Evolutionary conservation across 2,329 filamentous ascomycete species (phyloP).

Genomic region (Arthrocladium fulminans): DNA sequence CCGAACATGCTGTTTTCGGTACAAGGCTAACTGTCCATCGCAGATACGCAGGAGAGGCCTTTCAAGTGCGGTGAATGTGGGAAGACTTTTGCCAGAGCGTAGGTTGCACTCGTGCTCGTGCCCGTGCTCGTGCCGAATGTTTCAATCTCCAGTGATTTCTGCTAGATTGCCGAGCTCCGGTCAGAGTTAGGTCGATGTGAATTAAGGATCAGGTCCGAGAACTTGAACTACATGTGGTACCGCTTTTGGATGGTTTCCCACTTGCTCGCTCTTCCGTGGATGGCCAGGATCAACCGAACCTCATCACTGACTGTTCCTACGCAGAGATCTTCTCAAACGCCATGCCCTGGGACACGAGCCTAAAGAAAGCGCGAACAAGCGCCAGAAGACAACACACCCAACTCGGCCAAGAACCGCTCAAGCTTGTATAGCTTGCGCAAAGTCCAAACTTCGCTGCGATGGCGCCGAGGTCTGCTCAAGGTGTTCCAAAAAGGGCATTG

Average conservation of each 20-base stretch:
- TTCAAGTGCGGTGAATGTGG: slow-evolving; percentile 23
- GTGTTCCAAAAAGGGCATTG: slow-evolving; percentile 7
- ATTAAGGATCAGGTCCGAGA: too few relatives aligned
- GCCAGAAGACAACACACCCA: neutral
- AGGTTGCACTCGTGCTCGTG: too few relatives aligned
- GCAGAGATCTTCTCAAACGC: slow-evolving; percentile 14
- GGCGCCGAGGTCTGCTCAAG: slow-evolving; percentile 8
- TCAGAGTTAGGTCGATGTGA: too few relatives aligned
- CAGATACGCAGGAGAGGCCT: slow-evolving; percentile 7
- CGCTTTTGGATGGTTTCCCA: too few relatives aligned
- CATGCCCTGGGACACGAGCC: slow-evolving; percentile 8
- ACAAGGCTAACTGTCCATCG: too few relatives aligned
- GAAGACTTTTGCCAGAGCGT: slow-evolving; percentile 16
- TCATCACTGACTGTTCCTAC: neutral
- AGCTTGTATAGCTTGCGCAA: slow-evolving; percentile 13
- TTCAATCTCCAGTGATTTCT: neutral
- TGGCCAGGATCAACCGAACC: too few relatives aligned
- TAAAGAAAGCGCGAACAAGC: neutral
- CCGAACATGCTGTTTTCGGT: neutral
- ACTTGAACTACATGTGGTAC: too few relatives aligned
- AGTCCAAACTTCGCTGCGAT: slow-evolving; percentile 12
- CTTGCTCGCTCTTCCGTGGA: neutral
- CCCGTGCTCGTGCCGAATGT: too few relatives aligned
- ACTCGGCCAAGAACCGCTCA: slow-evolving; percentile 2
- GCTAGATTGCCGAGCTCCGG: too few relatives aligned